Evolutionary conservation across 768 basidiomycete species (phyloP).

Genomic region (Gautieria morchelliformis): DNA sequence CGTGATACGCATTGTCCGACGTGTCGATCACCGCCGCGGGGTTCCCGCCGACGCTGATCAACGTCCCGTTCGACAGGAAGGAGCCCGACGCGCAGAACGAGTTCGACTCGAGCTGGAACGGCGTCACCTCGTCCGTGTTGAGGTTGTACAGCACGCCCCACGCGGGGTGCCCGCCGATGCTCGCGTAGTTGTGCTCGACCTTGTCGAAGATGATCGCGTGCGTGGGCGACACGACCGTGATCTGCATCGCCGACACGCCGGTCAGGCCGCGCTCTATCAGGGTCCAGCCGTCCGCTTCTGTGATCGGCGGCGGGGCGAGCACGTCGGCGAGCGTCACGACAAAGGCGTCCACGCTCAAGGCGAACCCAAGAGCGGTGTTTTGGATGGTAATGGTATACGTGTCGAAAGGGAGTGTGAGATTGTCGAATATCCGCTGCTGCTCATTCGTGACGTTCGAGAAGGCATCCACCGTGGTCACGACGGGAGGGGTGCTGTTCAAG

Average conservation of each 20-base stretch:
- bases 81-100: slow-evolving; percentile 17
- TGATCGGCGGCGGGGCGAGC: not conserved
- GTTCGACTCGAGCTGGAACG: slow-evolving; percentile 16
- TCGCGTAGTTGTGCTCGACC: too few relatives aligned
- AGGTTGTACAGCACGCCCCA: too few relatives aligned
- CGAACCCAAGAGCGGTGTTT: not conserved
- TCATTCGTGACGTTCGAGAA: not conserved
- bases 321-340: not conserved
- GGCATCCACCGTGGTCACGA: not conserved
- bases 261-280: slow-evolving; percentile 7
- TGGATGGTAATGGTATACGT: not conserved
- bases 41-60: too few relatives aligned
- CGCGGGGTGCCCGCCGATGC: too few relatives aligned
- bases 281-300: slow-evolving; percentile 1
- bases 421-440: not conserved
- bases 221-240: too few relatives aligned
- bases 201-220: too few relatives aligned
- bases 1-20: too few relatives aligned
- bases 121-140: not conserved
- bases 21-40: too few relatives aligned
- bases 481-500: not conserved
- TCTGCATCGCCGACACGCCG: too few relatives aligned
- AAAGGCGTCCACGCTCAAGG: not conserved
- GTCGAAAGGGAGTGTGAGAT: not conserved
- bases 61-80: slow-evolving; percentile 16